These are phyloP conservation scores for Alternaria hordeiaustralica DNA, from an alignment of 2,329 filamentous ascomycete genomes.

Conservation along the genomic window DNA sequence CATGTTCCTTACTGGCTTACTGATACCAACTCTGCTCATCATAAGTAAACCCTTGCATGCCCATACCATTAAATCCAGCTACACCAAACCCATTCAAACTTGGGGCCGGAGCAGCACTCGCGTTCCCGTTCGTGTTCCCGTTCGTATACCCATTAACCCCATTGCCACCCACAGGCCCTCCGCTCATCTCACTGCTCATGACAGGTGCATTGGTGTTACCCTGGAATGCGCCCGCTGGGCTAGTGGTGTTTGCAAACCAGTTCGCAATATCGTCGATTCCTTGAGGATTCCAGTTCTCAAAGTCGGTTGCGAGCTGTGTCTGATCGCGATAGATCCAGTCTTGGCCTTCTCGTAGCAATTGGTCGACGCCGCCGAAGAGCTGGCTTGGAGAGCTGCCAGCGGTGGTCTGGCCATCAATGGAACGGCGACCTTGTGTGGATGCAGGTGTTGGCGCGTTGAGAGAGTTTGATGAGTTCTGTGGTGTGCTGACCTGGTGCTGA, in stretches of 20 bases:
- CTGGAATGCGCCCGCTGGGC: constrained; percentile 14
- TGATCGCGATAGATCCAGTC: constrained; percentile 69
- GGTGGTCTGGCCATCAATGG: constrained; percentile 34
- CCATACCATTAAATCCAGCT: constrained; percentile 14
- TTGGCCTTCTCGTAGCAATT: constrained; percentile 67
- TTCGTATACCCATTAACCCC: constrained; percentile 13
- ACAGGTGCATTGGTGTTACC: not conserved
- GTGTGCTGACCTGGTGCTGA: constrained; percentile 36
- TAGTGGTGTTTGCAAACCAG: constrained; percentile 34
- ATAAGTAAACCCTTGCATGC: constrained; percentile 31
- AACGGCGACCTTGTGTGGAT: constrained; percentile 32
- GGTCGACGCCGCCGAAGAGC: constrained; percentile 66
- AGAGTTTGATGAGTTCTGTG: constrained; percentile 5
- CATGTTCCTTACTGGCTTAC: not conserved
- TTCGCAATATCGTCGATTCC: constrained; percentile 39
- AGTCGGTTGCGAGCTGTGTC: constrained; percentile 64
- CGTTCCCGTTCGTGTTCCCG: constrained; percentile 17
- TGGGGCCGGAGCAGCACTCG: constrained; percentile 3
- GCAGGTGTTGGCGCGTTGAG: constrained; percentile 34
- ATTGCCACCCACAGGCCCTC: constrained; percentile 23
- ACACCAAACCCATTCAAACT: constrained; percentile 11
- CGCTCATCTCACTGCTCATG: constrained; percentile 19
- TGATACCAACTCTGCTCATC: constrained; percentile 37
- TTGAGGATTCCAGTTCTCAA: constrained; percentile 64
- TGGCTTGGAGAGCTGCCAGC: constrained; percentile 55